phyloP scores from a whole-genome alignment of 176 grass and related monocot species.

The Triticum urartu region DNA sequence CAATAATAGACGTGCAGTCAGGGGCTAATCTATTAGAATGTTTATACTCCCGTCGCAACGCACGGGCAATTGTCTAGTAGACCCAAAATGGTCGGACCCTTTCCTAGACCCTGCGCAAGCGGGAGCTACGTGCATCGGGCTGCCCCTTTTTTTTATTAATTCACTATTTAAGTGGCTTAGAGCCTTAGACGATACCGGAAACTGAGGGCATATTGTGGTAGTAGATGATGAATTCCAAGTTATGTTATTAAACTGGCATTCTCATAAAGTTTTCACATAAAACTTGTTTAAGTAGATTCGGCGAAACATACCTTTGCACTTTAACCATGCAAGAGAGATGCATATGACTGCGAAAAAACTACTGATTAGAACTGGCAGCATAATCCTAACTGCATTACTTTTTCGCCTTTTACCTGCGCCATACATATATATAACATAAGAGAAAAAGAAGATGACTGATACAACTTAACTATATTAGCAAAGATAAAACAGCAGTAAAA shows the following conservation, averaged over 20 bases:
- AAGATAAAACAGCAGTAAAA: not conserved
- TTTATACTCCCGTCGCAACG: too few relatives aligned
- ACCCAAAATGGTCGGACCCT: too few relatives aligned
- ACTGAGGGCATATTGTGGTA: not conserved
- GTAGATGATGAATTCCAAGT: not conserved
- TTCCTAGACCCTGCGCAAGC: too few relatives aligned
- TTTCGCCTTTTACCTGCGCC: not conserved
- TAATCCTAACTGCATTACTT: not conserved
- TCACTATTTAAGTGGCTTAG: not conserved
- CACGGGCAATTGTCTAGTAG: too few relatives aligned
- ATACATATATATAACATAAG: not conserved
- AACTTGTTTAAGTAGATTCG: not conserved
- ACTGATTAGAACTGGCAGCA: not conserved
- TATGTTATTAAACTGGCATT: not conserved
- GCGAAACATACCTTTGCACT: not conserved
- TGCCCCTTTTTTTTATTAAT: too few relatives aligned
- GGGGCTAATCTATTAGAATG: too few relatives aligned
- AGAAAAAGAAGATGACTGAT: not conserved
- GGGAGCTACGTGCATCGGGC: too few relatives aligned
- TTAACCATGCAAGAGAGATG: not conserved
- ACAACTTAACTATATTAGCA: not conserved
- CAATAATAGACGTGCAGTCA: too few relatives aligned
- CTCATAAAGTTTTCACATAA: not conserved
- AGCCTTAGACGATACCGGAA: not conserved
- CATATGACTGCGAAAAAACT: not conserved